Evolutionary conservation across 345 rosid genomes (phyloP).

Genomic region (Melaleuca alternifolia): DNA sequence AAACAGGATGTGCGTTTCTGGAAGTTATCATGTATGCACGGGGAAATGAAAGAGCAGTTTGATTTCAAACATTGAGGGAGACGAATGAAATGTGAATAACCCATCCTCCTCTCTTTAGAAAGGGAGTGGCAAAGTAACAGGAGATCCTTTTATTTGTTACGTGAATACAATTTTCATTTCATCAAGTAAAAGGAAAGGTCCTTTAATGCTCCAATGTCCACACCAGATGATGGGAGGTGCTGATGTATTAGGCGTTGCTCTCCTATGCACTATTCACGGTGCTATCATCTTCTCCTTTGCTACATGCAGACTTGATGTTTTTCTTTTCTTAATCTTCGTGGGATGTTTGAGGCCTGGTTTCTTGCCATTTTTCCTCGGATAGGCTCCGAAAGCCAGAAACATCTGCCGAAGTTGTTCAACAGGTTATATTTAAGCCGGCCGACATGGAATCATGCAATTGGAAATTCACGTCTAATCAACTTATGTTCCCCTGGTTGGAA

Average conservation of each 20-base stretch:
- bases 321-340: not conserved
- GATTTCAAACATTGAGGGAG: not conserved
- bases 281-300: not conserved
- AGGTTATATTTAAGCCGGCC: not conserved
- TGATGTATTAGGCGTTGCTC: no score
- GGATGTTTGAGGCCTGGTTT: not conserved
- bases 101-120: no score
- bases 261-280: no score
- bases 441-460: not conserved
- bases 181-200: no score
- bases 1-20: not conserved
- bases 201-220: no score
- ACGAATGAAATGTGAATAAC: no score
- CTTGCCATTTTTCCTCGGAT: not conserved
- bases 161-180: no score
- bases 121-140: no score
- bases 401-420: not conserved
- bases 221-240: no score
- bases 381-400: not conserved
- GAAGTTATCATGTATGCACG: not conserved
- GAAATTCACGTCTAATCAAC: no score
- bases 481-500: no score
- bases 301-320: not conserved
- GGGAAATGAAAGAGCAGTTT: not conserved
- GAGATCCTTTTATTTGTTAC: no score